These are phyloP conservation scores for Linnemannia hyalina DNA, from an alignment of 192 early-diverging fungal species.

Conservation along the genomic window DNA sequence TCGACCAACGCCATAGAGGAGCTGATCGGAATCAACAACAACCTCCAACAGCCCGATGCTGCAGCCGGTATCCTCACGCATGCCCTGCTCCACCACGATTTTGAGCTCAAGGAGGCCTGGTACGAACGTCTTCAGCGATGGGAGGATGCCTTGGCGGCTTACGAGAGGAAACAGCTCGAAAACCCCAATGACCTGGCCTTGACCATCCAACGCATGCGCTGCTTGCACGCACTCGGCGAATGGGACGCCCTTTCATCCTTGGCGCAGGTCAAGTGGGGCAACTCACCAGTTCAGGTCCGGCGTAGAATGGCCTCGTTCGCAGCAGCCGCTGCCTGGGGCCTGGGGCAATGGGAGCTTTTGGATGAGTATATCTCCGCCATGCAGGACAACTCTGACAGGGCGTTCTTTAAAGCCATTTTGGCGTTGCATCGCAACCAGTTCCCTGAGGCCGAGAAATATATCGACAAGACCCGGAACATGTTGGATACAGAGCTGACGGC, in stretches of 20 bases:
- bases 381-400: slow-evolving; percentile 82
- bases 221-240: slow-evolving; percentile 92
- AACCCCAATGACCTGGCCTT: slow-evolving; percentile 83
- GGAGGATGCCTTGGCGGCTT: slow-evolving; percentile 92
- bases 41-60: slow-evolving; percentile 95
- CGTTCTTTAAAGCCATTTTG: slow-evolving; percentile 90
- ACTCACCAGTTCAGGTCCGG: slow-evolving; percentile 70
- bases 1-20: slow-evolving; percentile 89
- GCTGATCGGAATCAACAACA: slow-evolving; percentile 94
- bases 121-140: slow-evolving; percentile 93
- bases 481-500: slow-evolving; percentile 90
- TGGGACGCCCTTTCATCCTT: slow-evolving; percentile 88
- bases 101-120: slow-evolving; percentile 93
- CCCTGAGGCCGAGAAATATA: slow-evolving; percentile 77
- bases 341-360: slow-evolving; percentile 90
- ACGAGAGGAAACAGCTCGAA: slow-evolving; percentile 82
- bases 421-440: slow-evolving; percentile 85
- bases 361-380: slow-evolving; percentile 90
- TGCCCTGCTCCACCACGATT: slow-evolving; percentile 85
- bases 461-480: slow-evolving; percentile 84
- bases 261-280: slow-evolving; percentile 83
- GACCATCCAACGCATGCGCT: slow-evolving; percentile 89
- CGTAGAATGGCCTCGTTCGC: slow-evolving; percentile 88
- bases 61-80: slow-evolving; percentile 94
- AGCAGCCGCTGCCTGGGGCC: slow-evolving; percentile 93